Evolutionary conservation across 345 rosid genomes (phyloP), one percentile per base, ranked within the genome.

Genomic region (Salix viminalis): DNA sequence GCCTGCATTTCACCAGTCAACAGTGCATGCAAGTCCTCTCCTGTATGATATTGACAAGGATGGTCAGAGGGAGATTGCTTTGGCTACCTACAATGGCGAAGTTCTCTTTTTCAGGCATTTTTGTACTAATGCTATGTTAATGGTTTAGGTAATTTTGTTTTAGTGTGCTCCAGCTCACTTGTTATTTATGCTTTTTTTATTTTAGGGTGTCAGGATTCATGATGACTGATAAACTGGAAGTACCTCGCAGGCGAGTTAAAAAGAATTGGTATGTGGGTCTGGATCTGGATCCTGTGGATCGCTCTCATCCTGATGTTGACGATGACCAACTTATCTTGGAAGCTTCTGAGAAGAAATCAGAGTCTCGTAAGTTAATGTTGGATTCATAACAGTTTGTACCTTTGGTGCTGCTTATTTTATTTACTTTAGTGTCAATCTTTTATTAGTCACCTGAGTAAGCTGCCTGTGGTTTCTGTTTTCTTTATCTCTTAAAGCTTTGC

Each of bases 1-100:
- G 99, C 99, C 99, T 75, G 97, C 99, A 65, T 96, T 92, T 82
- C 99, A 96, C 81, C 98, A 91, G 85, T 96, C 99, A 44, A 94
- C 97, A 0, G 98, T 94, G 83, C 99, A 96, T 88, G 82, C 98
- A 2, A 96, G 97, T 83, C 99, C 99, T 80, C 91, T 96, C 70
- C 86, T 94, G 18, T 92, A 86, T 67, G 99, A 96, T 82, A 92
- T 96, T 72, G 99, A 96, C 84, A 92, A 91, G 85, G 99, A 96
- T 81, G 98, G 98, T 73, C 92, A 88, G 76, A 91, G 94, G 83
- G 99, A 96, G 86, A 94, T 96, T 78, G 91, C 93, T 75, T 79
- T 96, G 83, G 99, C 98, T 41, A 94, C 98, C 65, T 96, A 94
- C 86, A 96, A 96, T 73, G 99, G 97, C 16, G 97, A 94, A 78